A percentile compares a stretch with the other conserved stretches of the same genome.
phyloP scores from a whole-genome alignment of 2,329 filamentous ascomycete species.

The Epichloe uncinata region DNA sequence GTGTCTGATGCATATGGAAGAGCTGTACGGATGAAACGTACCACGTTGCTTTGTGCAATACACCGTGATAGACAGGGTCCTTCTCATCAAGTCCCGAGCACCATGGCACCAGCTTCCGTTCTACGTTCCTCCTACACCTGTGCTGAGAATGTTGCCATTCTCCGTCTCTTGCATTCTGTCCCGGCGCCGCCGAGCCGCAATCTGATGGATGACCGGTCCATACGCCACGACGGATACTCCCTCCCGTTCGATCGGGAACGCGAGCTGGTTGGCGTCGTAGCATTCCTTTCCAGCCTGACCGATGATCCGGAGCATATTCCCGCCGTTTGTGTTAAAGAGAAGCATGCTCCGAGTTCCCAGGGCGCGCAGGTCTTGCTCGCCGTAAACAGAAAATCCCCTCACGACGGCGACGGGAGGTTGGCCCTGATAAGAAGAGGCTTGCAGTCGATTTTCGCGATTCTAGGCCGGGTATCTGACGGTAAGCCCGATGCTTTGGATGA shows the following conservation, averaged over 20 bases:
- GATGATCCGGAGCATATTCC: slow-evolving; percentile 19
- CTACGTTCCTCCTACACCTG: slow-evolving; percentile 5
- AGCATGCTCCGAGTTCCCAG: background rate
- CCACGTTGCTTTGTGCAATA: no score
- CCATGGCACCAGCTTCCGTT: background rate
- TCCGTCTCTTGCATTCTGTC: slow-evolving; percentile 15
- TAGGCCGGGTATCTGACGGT: background rate
- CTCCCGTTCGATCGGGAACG: slow-evolving; percentile 21
- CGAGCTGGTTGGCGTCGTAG: slow-evolving; percentile 15
- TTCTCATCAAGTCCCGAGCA: no score
- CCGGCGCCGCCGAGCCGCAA: slow-evolving; percentile 11
- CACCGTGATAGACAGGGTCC: background rate
- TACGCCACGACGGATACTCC: slow-evolving; percentile 8
- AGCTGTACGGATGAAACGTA: no score
- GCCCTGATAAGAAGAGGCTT: background rate
- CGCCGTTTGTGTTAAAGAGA: slow-evolving; percentile 20
- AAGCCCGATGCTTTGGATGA: background rate
- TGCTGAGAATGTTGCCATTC: slow-evolving; percentile 15
- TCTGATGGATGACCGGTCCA: background rate
- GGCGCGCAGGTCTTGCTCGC: slow-evolving; percentile 17
- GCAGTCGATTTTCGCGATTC: background rate
- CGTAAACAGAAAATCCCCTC: slow-evolving; percentile 14
- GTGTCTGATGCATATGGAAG: no score
- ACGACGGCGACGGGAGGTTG: background rate
- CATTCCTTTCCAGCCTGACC: slow-evolving; percentile 19